Conservation (phyloP, 75 land plant genomes). For the Sequoiadendron giganteum region DNA sequence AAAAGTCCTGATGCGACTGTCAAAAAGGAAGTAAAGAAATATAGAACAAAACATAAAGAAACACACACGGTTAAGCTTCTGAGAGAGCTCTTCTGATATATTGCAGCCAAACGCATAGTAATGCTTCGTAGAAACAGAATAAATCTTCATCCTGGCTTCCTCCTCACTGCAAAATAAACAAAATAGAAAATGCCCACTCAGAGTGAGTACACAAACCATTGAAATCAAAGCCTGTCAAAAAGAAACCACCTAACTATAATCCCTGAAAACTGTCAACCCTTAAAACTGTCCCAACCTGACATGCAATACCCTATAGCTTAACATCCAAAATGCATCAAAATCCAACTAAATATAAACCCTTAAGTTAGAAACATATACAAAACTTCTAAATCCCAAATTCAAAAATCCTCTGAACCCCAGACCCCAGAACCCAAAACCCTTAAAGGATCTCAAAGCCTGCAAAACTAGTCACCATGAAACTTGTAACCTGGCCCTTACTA, state of each 20-base stretch:
- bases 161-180: slow-evolving; percentile 17
- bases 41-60: background rate
- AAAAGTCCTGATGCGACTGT: background rate
- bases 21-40: background rate
- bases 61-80: slow-evolving; percentile 10
- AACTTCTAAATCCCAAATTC: no score
- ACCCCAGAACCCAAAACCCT: background rate
- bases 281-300: no score
- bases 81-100: slow-evolving; percentile 9
- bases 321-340: background rate
- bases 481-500: no score
- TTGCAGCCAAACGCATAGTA: slow-evolving; percentile 19
- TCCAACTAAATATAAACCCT: background rate
- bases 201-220: background rate
- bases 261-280: background rate
- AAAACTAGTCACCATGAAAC: no score
- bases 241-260: background rate
- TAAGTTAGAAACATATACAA: no score
- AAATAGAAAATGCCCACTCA: background rate
- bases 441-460: no score
- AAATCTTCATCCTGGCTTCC: slow-evolving; percentile 16
- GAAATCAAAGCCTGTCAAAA: background rate
- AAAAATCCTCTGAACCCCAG: no score
- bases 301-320: background rate
- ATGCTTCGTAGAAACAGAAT: slow-evolving; percentile 19